Evolutionary conservation across 1,284 basidiomycete genomes (phyloP).

Genomic region (Lignosus rhinocerotis): DNA sequence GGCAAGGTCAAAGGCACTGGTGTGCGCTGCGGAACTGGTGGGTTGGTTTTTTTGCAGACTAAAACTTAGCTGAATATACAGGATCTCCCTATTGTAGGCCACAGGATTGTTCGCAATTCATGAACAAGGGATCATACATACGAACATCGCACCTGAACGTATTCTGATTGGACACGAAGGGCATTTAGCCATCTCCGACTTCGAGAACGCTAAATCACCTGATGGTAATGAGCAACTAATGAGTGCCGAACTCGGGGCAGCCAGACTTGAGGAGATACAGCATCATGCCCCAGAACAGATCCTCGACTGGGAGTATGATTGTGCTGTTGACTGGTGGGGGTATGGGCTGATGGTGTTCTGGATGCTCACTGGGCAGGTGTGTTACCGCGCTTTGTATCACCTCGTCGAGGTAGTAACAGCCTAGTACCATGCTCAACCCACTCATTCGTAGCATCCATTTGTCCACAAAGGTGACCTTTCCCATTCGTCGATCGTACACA

Average conservation of each 20-base stretch:
- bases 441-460: conserved; percentile 38
- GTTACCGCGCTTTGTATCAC: conserved; percentile 27
- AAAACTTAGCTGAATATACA: not conserved
- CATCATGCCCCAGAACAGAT: conserved; percentile 76
- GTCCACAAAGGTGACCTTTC: conserved; percentile 22
- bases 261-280: conserved; percentile 30
- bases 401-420: not conserved
- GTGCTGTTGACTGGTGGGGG: conserved; percentile 82
- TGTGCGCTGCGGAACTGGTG: conserved; percentile 30
- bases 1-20: conserved; percentile 14
- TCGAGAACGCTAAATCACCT: conserved; percentile 38
- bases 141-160: conserved; percentile 61
- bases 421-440: not conserved
- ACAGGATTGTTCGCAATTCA: conserved; percentile 27
- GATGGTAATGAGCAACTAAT: not conserved
- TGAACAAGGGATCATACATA: conserved; percentile 29
- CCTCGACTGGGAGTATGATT: conserved; percentile 70
- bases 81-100: conserved; percentile 12
- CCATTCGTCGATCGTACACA: conserved; percentile 24
- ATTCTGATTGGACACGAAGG: conserved; percentile 64
- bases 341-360: conserved; percentile 78
- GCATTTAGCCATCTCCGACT: conserved; percentile 55
- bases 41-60: not conserved
- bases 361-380: conserved; percentile 60
- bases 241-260: not conserved